Evolutionary conservation across 805 yeast species (phyloP).

Genomic region (Pichia phayaonensis): DNA sequence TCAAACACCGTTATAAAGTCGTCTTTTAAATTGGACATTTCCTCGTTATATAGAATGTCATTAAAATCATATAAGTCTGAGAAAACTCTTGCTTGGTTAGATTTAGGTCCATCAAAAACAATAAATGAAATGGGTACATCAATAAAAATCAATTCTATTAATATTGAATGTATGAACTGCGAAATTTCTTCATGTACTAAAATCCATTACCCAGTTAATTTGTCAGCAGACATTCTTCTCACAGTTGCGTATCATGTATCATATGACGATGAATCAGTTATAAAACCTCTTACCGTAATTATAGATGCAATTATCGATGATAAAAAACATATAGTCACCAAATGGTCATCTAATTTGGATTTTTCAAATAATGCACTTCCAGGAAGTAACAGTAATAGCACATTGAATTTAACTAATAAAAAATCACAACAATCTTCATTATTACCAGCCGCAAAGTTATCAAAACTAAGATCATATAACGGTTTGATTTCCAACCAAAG

Average conservation of each 20-base stretch:
- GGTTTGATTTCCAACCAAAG: slow-evolving; percentile 19
- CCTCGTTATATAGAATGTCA: slow-evolving; percentile 24
- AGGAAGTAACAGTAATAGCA: slow-evolving; percentile 2
- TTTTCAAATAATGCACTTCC: slow-evolving; percentile 11
- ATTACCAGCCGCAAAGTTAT: slow-evolving; percentile 13
- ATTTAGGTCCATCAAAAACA: slow-evolving; percentile 15
- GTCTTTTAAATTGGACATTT: slow-evolving; percentile 5
- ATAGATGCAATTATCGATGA: slow-evolving; percentile 17
- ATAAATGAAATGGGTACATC: slow-evolving; percentile 8
- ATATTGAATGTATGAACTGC: slow-evolving; percentile 19
- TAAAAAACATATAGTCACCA: slow-evolving; percentile 21
- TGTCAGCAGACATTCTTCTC: slow-evolving; percentile 14
- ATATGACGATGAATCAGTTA: slow-evolving; percentile 21
- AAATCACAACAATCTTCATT: not conserved
- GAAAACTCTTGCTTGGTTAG: slow-evolving; percentile 22
- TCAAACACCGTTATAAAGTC: slow-evolving; percentile 7
- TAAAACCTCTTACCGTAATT: slow-evolving; percentile 22
- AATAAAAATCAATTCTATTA: slow-evolving; percentile 14
- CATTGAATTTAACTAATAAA: not conserved
- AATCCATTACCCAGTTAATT: slow-evolving; percentile 26
- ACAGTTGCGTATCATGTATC: slow-evolving; percentile 22
- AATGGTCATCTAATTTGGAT: slow-evolving; percentile 33
- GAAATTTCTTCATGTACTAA: slow-evolving; percentile 16
- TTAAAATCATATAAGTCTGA: slow-evolving; percentile 22
- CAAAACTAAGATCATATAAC: slow-evolving; percentile 13